Percentiles rank a stretch among this genome's conserved stretches.
Conservation (phyloP, 2,329 filamentous ascomycete species). For the Alternaria novae-zelandiae region DNA sequence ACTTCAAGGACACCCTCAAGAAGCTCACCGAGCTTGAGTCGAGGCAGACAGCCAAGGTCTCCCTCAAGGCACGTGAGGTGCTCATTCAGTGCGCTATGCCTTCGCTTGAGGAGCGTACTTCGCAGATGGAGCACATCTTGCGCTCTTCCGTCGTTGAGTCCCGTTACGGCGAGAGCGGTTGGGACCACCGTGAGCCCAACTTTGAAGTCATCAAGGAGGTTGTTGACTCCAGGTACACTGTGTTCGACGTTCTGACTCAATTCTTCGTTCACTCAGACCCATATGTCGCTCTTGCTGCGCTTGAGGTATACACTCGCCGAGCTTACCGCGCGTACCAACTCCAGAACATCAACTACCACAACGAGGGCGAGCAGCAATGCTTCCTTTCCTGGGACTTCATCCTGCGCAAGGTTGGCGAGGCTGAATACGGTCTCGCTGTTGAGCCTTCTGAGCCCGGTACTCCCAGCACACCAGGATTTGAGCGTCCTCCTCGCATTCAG, state of each 20-base stretch:
- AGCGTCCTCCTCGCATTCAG: constrained; percentile 75
- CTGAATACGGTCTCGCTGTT: constrained; percentile 84
- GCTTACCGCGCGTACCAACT: constrained; percentile 96
- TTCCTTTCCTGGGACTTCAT: constrained; percentile 94
- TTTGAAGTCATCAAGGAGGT: constrained; percentile 94
- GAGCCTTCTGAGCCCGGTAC: constrained; percentile 79
- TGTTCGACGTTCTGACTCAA: constrained; percentile 91
- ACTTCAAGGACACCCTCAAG: constrained; percentile 81
- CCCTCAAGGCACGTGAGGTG: constrained; percentile 94
- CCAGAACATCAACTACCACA: constrained; percentile 86
- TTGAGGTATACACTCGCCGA: constrained; percentile 95
- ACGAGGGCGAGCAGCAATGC: constrained; percentile 76
- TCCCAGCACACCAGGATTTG: constrained; percentile 71
- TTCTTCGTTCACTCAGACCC: constrained; percentile 96
- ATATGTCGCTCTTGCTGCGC: constrained; percentile 90
- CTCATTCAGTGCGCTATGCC: constrained; percentile 97
- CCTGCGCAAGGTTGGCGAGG: constrained; percentile 88
- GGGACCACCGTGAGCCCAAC: constrained; percentile 93
- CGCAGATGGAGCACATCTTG: constrained; percentile 98
- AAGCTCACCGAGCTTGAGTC: constrained; percentile 91
- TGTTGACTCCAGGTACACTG: constrained; percentile 97
- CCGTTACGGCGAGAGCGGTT: constrained; percentile 95
- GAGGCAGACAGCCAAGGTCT: constrained; percentile 87
- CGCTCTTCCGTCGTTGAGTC: constrained; percentile 95
- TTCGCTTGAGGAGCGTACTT: constrained; percentile 90